Base-by-base conservation (phyloP, 495 filamentous ascomycete species). In the Penicillium pulvis region DNA sequence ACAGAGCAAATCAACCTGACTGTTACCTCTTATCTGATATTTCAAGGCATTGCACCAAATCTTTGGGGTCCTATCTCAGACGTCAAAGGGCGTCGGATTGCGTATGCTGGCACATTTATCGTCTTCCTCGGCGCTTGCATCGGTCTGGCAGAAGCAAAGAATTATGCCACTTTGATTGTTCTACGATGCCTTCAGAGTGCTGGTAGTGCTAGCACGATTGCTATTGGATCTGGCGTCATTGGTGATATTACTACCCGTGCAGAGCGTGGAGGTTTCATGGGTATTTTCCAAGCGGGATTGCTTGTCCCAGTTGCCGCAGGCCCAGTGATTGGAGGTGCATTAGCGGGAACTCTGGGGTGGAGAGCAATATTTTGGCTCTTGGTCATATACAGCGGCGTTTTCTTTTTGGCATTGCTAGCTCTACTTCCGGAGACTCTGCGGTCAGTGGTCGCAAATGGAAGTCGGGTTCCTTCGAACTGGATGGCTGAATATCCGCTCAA, bases 331-430 rank as follows among this genome's bases (percentile, higher is more conserved):
- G 84, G 83, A 19, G 84, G 84, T 31, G 73, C 74, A 4, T 59
- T 86, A 28, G 71, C 83, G 0, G 71, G 76, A 39, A 76, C 73
- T 2, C 44, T 84, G 10, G 83, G 83, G 16, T 87, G 83, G 83
- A 74, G 75, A 44, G 61, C 76, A 0, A 80, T 87, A 4, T 87
- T 87, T 63, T 85, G 79, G 79, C 83, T 85, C 46, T 57, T 86
- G 50, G 59, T 77, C 0, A 81, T 83, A 3, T 78, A 79, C 44
- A 71, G 70, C 53, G 81, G 71, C 6, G 65, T 69, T 2, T 81
- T 79, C 53, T 59, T 85, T 2, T 16, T 76, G 12, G 3, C 73
- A 0, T 44, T 85, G 0, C 48, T 79, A 9, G 1, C 81, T 4
- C 31, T 78, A 0, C 65, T 86, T 0, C 84, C 83, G 1, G 84